Evolutionary conservation across 257 asterid species (phyloP).

Genomic region (Gentiana macrophylla): DNA sequence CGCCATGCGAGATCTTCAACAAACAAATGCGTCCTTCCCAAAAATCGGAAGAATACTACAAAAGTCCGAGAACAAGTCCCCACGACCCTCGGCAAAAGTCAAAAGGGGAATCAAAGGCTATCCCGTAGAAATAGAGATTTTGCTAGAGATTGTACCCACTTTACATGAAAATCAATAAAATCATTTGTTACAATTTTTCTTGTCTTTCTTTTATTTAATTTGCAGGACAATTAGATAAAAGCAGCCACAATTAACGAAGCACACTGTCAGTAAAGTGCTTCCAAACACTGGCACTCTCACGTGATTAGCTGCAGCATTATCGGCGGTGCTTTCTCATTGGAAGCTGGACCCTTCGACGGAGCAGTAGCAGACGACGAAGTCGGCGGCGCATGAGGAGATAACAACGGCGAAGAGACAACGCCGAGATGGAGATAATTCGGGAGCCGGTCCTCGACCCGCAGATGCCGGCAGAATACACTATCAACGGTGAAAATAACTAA

Average conservation of each 20-base stretch:
- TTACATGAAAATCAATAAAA: no score
- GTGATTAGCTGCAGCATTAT: constrained; percentile 24
- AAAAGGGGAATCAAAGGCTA: no score
- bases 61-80: no score
- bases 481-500: constrained; percentile 81
- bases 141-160: no score
- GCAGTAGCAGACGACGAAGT: constrained; percentile 45
- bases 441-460: constrained; percentile 75
- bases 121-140: no score
- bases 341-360: constrained; percentile 51
- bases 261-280: constrained; percentile 32
- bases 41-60: no score
- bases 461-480: constrained; percentile 66
- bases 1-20: no score
- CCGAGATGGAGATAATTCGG: constrained; percentile 60
- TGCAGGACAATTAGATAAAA: background rate
- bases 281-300: constrained; percentile 29
- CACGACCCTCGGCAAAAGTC: no score
- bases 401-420: constrained; percentile 49
- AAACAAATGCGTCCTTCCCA: no score
- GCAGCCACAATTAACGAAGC: constrained; percentile 37
- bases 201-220: no score
- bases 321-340: constrained; percentile 63
- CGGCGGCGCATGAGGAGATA: constrained; percentile 82
- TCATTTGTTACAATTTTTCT: no score